These are phyloP conservation scores for Potentilla sterilis DNA, from an alignment of 306 rosid species.

Conservation along the genomic window DNA sequence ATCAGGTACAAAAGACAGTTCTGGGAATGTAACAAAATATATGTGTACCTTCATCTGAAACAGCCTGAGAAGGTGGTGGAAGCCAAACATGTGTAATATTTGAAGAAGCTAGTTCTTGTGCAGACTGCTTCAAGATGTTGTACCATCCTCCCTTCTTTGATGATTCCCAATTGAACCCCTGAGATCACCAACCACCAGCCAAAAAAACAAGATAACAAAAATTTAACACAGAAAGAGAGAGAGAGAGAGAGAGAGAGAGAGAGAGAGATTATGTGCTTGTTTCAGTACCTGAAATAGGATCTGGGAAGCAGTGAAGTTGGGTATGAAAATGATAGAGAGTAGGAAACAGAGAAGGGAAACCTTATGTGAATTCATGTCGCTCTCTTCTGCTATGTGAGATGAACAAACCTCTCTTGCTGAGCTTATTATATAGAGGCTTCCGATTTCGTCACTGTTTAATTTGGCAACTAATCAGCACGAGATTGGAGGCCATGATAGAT, in stretches of 20 bases:
- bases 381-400: background rate
- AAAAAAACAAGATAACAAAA: background rate
- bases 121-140: constrained; percentile 43
- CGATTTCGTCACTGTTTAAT: background rate
- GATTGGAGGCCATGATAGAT: background rate
- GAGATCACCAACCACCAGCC: background rate
- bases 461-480: background rate
- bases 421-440: background rate
- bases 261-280: background rate
- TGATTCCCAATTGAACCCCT: constrained; percentile 91
- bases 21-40: background rate
- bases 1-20: background rate
- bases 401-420: background rate
- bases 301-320: constrained; percentile 10
- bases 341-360: background rate
- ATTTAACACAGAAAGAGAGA: background rate
- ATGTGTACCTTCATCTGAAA: background rate
- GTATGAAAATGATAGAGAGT: background rate
- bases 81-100: constrained; percentile 79
- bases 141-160: constrained; percentile 66
- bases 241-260: background rate
- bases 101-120: constrained; percentile 50
- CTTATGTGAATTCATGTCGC: background rate
- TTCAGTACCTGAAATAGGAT: constrained; percentile 9
- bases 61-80: constrained; percentile 77